A percentile compares a stretch with the other conserved stretches of the same genome.
These are phyloP conservation scores for Suhomyces guaymorum DNA, from an alignment of 1,139 yeast genomes.

Conservation along the genomic window DNA sequence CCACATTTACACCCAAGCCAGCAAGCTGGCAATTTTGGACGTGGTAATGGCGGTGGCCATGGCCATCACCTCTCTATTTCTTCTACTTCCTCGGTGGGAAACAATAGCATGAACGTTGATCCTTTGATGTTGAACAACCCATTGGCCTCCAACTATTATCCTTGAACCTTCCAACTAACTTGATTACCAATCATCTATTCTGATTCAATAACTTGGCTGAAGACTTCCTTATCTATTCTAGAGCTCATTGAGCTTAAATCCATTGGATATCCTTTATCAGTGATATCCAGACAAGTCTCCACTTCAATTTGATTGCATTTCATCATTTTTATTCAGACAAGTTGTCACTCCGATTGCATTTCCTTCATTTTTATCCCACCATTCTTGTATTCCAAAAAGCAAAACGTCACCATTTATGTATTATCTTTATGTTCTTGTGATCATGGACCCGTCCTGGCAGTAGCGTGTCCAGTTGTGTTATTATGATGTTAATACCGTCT, in stretches of 20 bases:
- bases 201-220: no score
- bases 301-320: no score
- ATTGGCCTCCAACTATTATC: slow-evolving; percentile 7
- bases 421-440: slow-evolving; percentile 6
- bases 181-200: no score
- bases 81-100: slow-evolving; percentile 6
- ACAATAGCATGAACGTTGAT: slow-evolving; percentile 1
- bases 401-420: slow-evolving; percentile 7
- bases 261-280: no score
- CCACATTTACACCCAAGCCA: slow-evolving; percentile 3
- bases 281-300: no score
- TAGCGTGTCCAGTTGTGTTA: slow-evolving; percentile 5
- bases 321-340: no score
- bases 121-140: slow-evolving; percentile 7
- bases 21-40: slow-evolving; percentile 1
- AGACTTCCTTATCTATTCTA: no score
- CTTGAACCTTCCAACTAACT: no score
- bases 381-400: slow-evolving; percentile 3
- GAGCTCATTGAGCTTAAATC: no score
- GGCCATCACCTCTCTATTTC: slow-evolving; percentile 9
- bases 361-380: slow-evolving; percentile 2
- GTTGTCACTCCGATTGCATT: slow-evolving; percentile 7
- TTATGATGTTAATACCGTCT: slow-evolving; percentile 5
- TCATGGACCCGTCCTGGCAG: no score
- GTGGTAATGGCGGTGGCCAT: slow-evolving; percentile 6